A percentile compares a stretch with the other conserved stretches of the same genome.
phyloP scores from a whole-genome alignment of 164 flowering plant species.

The Saururus chinensis region DNA sequence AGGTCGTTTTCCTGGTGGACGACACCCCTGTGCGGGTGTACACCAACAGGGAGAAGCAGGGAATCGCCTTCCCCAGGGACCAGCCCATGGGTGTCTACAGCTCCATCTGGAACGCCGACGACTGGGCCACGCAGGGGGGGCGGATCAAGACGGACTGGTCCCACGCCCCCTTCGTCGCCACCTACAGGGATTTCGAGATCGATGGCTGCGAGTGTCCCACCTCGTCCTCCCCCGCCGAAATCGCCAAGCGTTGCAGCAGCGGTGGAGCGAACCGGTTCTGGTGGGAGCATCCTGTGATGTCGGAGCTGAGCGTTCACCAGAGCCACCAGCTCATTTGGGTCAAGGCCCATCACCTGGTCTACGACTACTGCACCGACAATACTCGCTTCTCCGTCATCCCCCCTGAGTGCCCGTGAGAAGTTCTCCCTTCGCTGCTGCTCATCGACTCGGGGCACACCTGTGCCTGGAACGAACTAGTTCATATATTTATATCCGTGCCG shows the following conservation, averaged over 20 bases:
- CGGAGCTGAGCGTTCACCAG: conserved; percentile 75
- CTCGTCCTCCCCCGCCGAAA: conserved; percentile 25
- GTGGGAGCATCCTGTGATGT: conserved; percentile 81
- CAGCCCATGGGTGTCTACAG: conserved; percentile 97
- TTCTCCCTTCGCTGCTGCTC: neutral
- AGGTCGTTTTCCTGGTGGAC: conserved; percentile 85
- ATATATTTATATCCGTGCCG: no score
- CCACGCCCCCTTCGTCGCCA: conserved; percentile 74
- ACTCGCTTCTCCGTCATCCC: conserved; percentile 64
- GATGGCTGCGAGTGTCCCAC: conserved; percentile 58
- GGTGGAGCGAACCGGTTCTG: conserved; percentile 39
- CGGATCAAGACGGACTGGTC: conserved; percentile 83
- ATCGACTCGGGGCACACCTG: no score
- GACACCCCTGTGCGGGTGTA: conserved; percentile 83
- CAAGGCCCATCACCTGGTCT: conserved; percentile 64
- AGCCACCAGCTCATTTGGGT: conserved; percentile 93
- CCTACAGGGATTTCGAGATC: conserved; percentile 70
- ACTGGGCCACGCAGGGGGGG: conserved; percentile 99
- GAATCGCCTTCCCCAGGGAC: conserved; percentile 69
- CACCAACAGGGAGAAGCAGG: conserved; percentile 62
- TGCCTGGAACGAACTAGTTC: neutral
- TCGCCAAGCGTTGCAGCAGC: conserved; percentile 37
- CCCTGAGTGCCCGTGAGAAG: conserved; percentile 57
- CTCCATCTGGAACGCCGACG: conserved; percentile 99
- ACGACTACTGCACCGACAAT: conserved; percentile 72